Conservation (phyloP, 192 early-diverging fungal genomes). For the Rhizoclosmatium sp. region DNA sequence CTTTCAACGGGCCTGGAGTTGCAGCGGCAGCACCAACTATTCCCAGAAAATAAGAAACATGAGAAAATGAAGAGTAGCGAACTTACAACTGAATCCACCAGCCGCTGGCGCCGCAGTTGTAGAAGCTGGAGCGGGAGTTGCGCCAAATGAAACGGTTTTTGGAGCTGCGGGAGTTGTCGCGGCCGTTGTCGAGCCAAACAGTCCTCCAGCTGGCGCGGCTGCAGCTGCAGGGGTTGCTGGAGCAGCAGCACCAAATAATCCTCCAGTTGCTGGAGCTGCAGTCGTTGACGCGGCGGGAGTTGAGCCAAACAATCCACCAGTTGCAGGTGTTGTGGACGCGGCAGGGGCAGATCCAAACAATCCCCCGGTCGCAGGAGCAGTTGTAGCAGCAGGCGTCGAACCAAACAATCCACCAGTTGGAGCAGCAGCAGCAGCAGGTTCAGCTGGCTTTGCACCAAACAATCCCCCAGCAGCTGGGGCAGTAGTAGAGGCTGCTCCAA, state of each 20-base stretch:
- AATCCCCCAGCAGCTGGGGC: slow-evolving; percentile 30
- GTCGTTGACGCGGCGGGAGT: slow-evolving; percentile 13
- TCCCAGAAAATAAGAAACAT: background rate
- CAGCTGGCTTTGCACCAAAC: slow-evolving; percentile 23
- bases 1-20: slow-evolving; percentile 43
- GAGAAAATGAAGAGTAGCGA: background rate
- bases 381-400: background rate
- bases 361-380: background rate
- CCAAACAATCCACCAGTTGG: slow-evolving; percentile 9
- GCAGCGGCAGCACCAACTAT: slow-evolving; percentile 40
- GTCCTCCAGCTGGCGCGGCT: slow-evolving; percentile 17
- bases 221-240: slow-evolving; percentile 22
- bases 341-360: slow-evolving; percentile 29
- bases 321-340: background rate
- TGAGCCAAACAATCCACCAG: slow-evolving; percentile 26
- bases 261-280: slow-evolving; percentile 17
- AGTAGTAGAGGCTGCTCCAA: slow-evolving; percentile 25
- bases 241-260: background rate
- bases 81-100: slow-evolving; percentile 31
- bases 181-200: slow-evolving; percentile 33
- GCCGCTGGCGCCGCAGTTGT: slow-evolving; percentile 39
- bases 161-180: slow-evolving; percentile 43
- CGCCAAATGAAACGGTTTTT: slow-evolving; percentile 15
- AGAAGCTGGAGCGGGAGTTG: slow-evolving; percentile 25
- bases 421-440: slow-evolving; percentile 9